Evolutionary conservation across 225 moss, liverwort and hornwort genomes (phyloP).

Genomic region (Climacium dendroides): DNA sequence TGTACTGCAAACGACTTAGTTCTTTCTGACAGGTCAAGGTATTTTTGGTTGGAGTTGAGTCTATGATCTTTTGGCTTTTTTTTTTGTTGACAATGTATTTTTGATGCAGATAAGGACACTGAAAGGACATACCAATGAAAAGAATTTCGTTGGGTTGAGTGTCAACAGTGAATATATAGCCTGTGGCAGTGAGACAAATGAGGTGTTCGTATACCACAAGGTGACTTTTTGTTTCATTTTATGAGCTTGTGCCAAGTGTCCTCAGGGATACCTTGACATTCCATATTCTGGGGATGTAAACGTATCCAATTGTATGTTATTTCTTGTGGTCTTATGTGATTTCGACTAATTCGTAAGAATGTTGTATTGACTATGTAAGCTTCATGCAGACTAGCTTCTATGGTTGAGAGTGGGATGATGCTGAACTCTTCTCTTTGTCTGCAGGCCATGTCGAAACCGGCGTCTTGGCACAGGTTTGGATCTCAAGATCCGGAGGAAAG

Average conservation of each 20-base stretch:
- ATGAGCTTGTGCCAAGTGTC: not conserved
- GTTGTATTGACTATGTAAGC: not conserved
- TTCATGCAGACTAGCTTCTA: not conserved
- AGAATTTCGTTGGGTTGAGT: conserved; percentile 90
- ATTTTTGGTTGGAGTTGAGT: not conserved
- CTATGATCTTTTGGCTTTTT: not conserved
- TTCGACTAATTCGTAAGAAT: not conserved
- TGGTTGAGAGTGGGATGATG: not conserved
- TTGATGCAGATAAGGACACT: conserved; percentile 73
- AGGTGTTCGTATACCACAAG: conserved; percentile 96
- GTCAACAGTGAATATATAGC: conserved; percentile 96
- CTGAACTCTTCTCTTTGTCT: not conserved
- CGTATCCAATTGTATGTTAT: not conserved
- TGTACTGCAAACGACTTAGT: not conserved
- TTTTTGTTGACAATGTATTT: not conserved
- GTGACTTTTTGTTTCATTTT: conserved; percentile 11
- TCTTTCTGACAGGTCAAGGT: not conserved
- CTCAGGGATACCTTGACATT: not conserved
- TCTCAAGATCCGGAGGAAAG: conserved; percentile 76
- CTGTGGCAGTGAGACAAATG: conserved; percentile 94
- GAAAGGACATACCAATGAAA: conserved; percentile 93
- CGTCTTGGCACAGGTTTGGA: conserved; percentile 78
- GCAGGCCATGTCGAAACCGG: conserved; percentile 92
- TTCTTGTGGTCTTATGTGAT: not conserved
- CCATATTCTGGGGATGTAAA: not conserved